Conservation (phyloP, 2,329 filamentous ascomycete species). For the Immersiporthe knoxdaviesiana region DNA sequence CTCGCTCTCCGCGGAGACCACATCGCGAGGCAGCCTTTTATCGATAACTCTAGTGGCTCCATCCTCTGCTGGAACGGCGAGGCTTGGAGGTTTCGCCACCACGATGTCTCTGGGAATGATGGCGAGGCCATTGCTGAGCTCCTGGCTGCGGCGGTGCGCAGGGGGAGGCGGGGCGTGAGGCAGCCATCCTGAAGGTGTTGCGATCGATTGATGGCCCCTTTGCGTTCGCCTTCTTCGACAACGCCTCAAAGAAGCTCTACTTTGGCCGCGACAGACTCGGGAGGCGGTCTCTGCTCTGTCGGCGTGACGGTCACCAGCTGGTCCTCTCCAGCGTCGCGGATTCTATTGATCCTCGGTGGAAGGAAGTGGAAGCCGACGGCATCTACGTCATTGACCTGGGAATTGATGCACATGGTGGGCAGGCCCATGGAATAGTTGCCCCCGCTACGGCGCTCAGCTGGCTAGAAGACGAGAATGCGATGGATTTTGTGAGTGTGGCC, state of each 20-base stretch:
- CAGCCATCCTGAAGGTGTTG: slow-evolving; percentile 55
- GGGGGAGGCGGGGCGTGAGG: slow-evolving; percentile 33
- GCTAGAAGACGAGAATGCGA: slow-evolving; percentile 37
- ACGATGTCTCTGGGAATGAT: slow-evolving; percentile 74
- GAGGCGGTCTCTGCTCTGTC: slow-evolving; percentile 76
- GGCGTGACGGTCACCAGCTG: slow-evolving; percentile 51
- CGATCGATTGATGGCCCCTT: slow-evolving; percentile 78
- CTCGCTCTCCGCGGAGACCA: slow-evolving; percentile 82
- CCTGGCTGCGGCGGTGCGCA: slow-evolving; percentile 51
- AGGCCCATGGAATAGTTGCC: neutral
- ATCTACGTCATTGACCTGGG: slow-evolving; percentile 70
- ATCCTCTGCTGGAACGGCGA: slow-evolving; percentile 97
- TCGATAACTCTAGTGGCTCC: slow-evolving; percentile 58
- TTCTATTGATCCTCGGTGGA: slow-evolving; percentile 58
- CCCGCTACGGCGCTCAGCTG: slow-evolving; percentile 39
- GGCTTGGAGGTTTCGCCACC: slow-evolving; percentile 74
- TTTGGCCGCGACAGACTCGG: slow-evolving; percentile 89
- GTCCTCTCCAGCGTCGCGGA: slow-evolving; percentile 74
- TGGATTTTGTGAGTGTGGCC: slow-evolving; percentile 52
- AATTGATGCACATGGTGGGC: neutral
- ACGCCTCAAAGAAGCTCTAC: slow-evolving; percentile 63
- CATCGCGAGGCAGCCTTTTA: slow-evolving; percentile 73
- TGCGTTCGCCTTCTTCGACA: slow-evolving; percentile 84
- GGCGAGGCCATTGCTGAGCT: slow-evolving; percentile 68
- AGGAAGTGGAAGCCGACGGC: slow-evolving; percentile 83